Percentiles rank a stretch among this genome's conserved stretches.
phyloP scores from a whole-genome alignment of 441 rosid genomes.

The Adansonia rubrostipa region DNA sequence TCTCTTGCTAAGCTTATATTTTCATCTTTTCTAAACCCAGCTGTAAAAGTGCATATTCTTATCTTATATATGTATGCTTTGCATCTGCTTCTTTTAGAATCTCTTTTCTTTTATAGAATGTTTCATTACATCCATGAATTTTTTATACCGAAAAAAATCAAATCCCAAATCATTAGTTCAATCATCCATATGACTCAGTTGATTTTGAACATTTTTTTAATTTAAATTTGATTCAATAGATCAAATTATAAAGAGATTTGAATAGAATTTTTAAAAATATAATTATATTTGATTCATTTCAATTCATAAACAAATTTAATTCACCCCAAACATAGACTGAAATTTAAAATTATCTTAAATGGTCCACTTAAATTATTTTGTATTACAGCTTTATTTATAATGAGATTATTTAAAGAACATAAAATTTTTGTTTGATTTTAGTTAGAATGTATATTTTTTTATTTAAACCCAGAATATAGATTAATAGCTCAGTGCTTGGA shows the following conservation, averaged over 20 bases:
- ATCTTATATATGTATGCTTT: background rate
- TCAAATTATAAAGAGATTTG: background rate
- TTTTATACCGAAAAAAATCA: background rate
- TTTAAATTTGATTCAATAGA: background rate
- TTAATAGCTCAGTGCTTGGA: background rate
- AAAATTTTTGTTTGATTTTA: background rate
- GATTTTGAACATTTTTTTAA: background rate
- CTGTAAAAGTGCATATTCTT: conserved; percentile 17
- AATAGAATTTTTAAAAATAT: background rate
- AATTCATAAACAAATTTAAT: background rate
- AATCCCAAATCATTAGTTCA: background rate
- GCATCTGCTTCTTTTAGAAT: background rate
- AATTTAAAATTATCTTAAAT: background rate
- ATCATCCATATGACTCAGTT: background rate
- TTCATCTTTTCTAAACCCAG: background rate
- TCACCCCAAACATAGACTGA: background rate
- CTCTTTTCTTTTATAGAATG: background rate
- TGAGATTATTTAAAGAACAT: background rate
- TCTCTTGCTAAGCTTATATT: background rate
- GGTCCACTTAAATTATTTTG: background rate
- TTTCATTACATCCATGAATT: conserved; percentile 16
- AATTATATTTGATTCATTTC: background rate
- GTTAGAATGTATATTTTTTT: background rate
- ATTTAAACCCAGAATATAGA: too few species aligned
- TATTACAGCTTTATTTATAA: background rate